Conservation (phyloP, 2,329 filamentous ascomycete species). For the Sporothrix pallida region DNA sequence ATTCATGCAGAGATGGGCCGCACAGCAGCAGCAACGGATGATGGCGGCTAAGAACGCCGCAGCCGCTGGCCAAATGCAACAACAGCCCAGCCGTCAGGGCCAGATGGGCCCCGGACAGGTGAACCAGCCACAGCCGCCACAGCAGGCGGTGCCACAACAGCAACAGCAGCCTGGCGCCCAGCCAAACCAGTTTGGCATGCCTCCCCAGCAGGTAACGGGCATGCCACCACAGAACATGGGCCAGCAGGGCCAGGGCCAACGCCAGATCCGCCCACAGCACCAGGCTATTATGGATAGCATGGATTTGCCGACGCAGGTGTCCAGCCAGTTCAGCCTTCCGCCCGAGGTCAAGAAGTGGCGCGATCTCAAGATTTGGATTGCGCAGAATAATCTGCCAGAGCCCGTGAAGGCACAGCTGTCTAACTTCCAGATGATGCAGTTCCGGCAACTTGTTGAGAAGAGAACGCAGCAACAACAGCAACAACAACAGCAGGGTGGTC, state of each 20-base stretch:
- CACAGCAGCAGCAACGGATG: conserved; percentile 37
- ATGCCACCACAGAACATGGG: conserved; percentile 32
- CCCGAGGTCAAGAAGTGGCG: conserved; percentile 57
- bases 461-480: conserved; percentile 30
- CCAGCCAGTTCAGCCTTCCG: conserved; percentile 46
- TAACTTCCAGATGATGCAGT: conserved; percentile 50
- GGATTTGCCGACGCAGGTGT: conserved; percentile 52
- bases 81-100: conserved; percentile 31
- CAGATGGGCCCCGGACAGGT: conserved; percentile 39
- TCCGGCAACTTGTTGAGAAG: conserved; percentile 42
- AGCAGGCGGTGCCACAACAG: not conserved
- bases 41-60: conserved; percentile 37
- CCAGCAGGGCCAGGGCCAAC: conserved; percentile 38
- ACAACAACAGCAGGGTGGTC: conserved; percentile 24
- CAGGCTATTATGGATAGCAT: conserved; percentile 55
- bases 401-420: conserved; percentile 45
- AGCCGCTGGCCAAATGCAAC: conserved; percentile 38
- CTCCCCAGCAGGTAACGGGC: conserved; percentile 30
- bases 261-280: conserved; percentile 43
- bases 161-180: conserved; percentile 31
- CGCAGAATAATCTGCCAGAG: conserved; percentile 47
- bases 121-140: conserved; percentile 28
- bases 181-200: conserved; percentile 37
- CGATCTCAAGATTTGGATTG: conserved; percentile 53
- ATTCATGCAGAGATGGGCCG: conserved; percentile 56